A percentile compares a stretch with the other conserved stretches of the same genome.
These are phyloP conservation scores for Eutypa lata DNA, from an alignment of 2,329 filamentous ascomycete genomes.

Conservation along the genomic window DNA sequence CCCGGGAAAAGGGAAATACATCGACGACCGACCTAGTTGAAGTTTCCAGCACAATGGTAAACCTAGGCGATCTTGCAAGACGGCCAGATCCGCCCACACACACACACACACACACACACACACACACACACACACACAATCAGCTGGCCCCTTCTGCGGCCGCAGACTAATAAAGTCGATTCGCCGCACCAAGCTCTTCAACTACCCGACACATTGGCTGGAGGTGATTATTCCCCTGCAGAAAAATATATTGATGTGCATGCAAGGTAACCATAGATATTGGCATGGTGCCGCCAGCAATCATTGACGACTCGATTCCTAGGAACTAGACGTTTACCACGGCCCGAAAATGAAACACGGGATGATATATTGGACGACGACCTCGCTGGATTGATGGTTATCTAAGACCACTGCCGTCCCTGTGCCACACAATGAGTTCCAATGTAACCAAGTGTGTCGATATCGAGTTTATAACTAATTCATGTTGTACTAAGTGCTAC, in stretches of 20 bases:
- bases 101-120: too few species aligned
- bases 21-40: background rate
- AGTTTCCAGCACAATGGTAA: background rate
- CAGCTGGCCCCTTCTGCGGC: background rate
- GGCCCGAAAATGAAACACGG: background rate
- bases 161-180: background rate
- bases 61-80: background rate
- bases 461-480: background rate
- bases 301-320: background rate
- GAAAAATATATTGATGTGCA: background rate
- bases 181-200: background rate
- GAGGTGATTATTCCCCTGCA: background rate
- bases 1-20: background rate
- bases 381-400: background rate
- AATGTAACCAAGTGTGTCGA: too few species aligned
- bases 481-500: background rate
- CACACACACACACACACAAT: too few species aligned
- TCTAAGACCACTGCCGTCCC: background rate
- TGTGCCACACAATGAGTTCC: background rate
- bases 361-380: background rate
- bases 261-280: background rate
- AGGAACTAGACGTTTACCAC: background rate
- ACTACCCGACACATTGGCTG: background rate
- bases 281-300: background rate
- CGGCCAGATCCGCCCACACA: background rate